Conservation (phyloP, 2,329 filamentous ascomycete species). For the Fusarium denticulatum region DNA sequence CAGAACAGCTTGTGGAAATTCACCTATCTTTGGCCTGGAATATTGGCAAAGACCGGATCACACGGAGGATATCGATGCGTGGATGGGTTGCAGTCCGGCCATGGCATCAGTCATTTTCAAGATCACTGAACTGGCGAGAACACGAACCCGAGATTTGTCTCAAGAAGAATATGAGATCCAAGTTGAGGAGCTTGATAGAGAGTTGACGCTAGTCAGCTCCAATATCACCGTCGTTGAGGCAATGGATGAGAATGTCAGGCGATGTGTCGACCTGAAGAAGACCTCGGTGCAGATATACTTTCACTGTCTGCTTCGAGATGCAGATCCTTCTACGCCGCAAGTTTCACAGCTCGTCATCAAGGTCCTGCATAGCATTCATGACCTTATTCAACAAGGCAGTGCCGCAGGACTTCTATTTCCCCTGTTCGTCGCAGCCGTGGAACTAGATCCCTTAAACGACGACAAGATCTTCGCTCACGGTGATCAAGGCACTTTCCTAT, state of each 20-base stretch:
- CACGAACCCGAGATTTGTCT: constrained; percentile 16
- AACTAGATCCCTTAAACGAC: constrained; percentile 32
- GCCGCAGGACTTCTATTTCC: constrained; percentile 34
- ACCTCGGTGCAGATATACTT: constrained; percentile 57
- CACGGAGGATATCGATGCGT: constrained; percentile 47
- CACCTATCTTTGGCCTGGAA: constrained; percentile 57
- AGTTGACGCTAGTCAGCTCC: not conserved
- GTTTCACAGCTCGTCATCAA: constrained; percentile 15
- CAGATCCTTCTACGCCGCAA: constrained; percentile 48
- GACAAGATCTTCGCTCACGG: not conserved
- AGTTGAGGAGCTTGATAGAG: constrained; percentile 6
- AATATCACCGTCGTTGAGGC: not conserved
- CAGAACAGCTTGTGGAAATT: constrained; percentile 59
- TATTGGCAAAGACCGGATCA: constrained; percentile 53
- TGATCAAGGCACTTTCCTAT: not conserved
- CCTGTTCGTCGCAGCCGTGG: constrained; percentile 37
- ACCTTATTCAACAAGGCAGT: constrained; percentile 26
- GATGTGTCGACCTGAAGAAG: constrained; percentile 47
- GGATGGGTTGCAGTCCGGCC: constrained; percentile 60
- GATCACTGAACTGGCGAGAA: constrained; percentile 58
- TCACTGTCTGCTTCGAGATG: constrained; percentile 56
- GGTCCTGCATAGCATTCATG: constrained; percentile 11
- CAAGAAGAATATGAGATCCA: not conserved
- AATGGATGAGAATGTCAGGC: constrained; percentile 32
- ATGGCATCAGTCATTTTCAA: constrained; percentile 57